A percentile compares a stretch with the other conserved stretches of the same genome.
phyloP scores from a whole-genome alignment of 352 stramenopile species.

The Globisporangium megalacanthum region DNA sequence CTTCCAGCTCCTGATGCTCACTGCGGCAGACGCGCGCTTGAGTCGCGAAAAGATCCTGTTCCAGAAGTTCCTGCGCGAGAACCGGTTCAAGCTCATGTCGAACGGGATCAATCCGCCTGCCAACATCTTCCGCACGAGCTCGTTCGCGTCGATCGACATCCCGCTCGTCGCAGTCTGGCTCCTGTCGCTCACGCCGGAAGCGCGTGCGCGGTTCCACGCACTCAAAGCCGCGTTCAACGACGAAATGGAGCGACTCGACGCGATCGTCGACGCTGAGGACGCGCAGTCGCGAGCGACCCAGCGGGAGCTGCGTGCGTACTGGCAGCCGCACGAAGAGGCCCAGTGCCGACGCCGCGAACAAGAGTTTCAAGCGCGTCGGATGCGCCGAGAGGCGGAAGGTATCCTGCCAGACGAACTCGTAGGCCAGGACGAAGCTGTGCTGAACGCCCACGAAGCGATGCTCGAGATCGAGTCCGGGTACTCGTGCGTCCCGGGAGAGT shows the following conservation, averaged over 20 bases:
- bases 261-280: slow-evolving; percentile 76
- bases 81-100: slow-evolving; percentile 92
- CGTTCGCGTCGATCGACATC: slow-evolving; percentile 88
- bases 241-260: slow-evolving; percentile 76
- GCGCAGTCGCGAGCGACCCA: slow-evolving; percentile 40
- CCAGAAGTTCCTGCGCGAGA: slow-evolving; percentile 91
- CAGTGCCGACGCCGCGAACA: slow-evolving; percentile 69
- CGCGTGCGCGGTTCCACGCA: slow-evolving; percentile 82
- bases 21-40: slow-evolving; percentile 81
- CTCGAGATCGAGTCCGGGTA: slow-evolving; percentile 85
- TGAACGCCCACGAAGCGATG: slow-evolving; percentile 79
- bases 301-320: slow-evolving; percentile 42
- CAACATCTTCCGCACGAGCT: slow-evolving; percentile 87
- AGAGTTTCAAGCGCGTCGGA: slow-evolving; percentile 65
- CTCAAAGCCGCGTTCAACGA: slow-evolving; percentile 85
- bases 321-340: slow-evolving; percentile 53
- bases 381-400: slow-evolving; percentile 66
- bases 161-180: slow-evolving; percentile 88
- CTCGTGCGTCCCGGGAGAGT: slow-evolving; percentile 70
- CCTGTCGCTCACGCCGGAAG: slow-evolving; percentile 75
- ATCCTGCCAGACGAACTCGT: slow-evolving; percentile 34
- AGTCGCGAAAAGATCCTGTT: slow-evolving; percentile 90
- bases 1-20: slow-evolving; percentile 88
- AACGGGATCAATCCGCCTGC: slow-evolving; percentile 89
- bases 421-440: slow-evolving; percentile 60